Percentiles rank a stretch among this genome's conserved stretches.
These are phyloP conservation scores for Termitomyces sp. DNA, from an alignment of 768 basidiomycete species.

Conservation along the genomic window DNA sequence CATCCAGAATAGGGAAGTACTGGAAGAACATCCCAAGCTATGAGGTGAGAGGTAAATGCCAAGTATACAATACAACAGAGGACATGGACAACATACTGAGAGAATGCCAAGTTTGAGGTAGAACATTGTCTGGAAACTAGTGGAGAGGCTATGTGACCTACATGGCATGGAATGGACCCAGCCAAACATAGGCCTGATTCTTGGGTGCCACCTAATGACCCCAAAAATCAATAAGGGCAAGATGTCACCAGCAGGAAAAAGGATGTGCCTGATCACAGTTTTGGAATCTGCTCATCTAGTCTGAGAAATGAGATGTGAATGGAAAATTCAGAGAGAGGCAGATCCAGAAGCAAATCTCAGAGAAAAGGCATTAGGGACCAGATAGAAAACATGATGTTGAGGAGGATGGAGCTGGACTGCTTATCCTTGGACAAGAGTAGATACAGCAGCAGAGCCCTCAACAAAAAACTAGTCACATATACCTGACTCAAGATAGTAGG, in stretches of 20 bases:
- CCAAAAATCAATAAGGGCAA: not conserved
- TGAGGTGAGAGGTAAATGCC: not conserved
- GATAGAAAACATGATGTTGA: not conserved
- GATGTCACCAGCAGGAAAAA: not conserved
- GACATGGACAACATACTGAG: not conserved
- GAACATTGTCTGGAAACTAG: not conserved
- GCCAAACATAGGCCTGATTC: not conserved
- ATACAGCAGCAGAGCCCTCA: too few species aligned
- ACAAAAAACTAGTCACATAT: not conserved
- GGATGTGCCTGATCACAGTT: not conserved
- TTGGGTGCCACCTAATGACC: not conserved
- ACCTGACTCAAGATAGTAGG: too few species aligned
- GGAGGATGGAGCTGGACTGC: not conserved
- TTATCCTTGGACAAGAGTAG: not conserved
- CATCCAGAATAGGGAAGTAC: not conserved
- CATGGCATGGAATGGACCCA: not conserved
- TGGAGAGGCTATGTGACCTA: not conserved
- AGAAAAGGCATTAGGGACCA: not conserved
- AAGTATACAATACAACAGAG: not conserved
- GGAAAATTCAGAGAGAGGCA: too few species aligned
- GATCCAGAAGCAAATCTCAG: not conserved
- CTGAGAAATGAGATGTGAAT: not conserved
- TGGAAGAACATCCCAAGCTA: not conserved
- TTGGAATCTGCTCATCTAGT: not conserved
- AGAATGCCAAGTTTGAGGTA: not conserved